Conservation (phyloP, 768 basidiomycete species). For the Tylopilus rubrobrunneus region DNA sequence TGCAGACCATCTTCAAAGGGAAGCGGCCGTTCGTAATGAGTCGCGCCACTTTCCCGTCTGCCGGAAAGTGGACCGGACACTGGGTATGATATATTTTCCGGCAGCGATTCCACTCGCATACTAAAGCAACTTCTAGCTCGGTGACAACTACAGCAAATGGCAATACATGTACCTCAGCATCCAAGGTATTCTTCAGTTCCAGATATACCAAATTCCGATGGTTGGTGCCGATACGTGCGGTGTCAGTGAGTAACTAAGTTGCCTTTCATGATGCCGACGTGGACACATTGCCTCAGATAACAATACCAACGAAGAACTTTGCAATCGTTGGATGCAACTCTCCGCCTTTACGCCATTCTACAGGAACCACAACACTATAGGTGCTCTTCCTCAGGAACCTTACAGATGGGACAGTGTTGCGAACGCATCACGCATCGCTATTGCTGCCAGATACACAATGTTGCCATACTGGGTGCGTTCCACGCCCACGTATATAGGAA, state of each 20-base stretch:
- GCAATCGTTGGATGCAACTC: slow-evolving; percentile 85
- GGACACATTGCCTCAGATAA: slow-evolving; percentile 23
- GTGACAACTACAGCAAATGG: slow-evolving; percentile 78
- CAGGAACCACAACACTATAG: slow-evolving; percentile 68
- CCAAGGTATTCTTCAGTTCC: slow-evolving; percentile 78
- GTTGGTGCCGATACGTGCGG: slow-evolving; percentile 72
- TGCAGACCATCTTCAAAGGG: slow-evolving; percentile 49
- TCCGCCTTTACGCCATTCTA: slow-evolving; percentile 81
- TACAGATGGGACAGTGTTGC: slow-evolving; percentile 81
- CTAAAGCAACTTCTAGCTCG: slow-evolving; percentile 41
- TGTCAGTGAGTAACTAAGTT: slow-evolving; percentile 20
- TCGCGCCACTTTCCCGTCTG: slow-evolving; percentile 64
- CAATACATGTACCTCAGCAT: slow-evolving; percentile 66
- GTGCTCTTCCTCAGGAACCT: slow-evolving; percentile 73
- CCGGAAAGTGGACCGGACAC: slow-evolving; percentile 70
- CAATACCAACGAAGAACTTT: slow-evolving; percentile 78
- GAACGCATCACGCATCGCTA: slow-evolving; percentile 68
- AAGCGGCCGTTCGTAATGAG: slow-evolving; percentile 69
- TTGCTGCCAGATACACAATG: slow-evolving; percentile 64
- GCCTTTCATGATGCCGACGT: background rate
- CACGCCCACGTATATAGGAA: background rate
- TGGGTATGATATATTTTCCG: slow-evolving; percentile 42
- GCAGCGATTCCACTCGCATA: background rate
- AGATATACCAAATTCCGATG: slow-evolving; percentile 79
- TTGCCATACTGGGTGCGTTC: slow-evolving; percentile 73